phyloP scores from a whole-genome alignment of 1,284 basidiomycete species.

The Ceratobasidium sp. region DNA sequence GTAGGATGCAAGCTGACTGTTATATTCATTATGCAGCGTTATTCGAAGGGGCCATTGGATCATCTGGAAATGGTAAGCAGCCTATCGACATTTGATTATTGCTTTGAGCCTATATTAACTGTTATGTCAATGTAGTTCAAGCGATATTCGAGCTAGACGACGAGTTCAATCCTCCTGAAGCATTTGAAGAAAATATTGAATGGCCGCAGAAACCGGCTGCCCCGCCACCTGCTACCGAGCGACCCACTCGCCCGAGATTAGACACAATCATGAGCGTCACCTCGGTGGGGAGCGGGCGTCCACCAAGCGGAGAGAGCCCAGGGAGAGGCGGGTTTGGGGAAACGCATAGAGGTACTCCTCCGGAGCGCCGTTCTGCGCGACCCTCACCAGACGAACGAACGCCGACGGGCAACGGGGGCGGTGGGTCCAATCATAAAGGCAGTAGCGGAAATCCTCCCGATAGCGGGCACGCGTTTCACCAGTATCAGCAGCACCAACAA shows the following conservation, averaged over 20 bases:
- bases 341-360: background rate
- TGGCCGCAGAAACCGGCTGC: slow-evolving; percentile 59
- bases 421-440: too few species aligned
- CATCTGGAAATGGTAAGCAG: slow-evolving; percentile 76
- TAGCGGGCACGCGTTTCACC: too few species aligned
- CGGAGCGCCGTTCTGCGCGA: background rate
- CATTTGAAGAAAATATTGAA: slow-evolving; percentile 62
- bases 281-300: background rate
- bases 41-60: slow-evolving; percentile 78
- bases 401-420: slow-evolving; percentile 36
- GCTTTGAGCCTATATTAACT: background rate
- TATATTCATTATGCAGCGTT: slow-evolving; percentile 74
- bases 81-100: slow-evolving; percentile 62
- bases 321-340: background rate
- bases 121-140: slow-evolving; percentile 37
- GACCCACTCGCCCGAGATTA: slow-evolving; percentile 12
- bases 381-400: background rate
- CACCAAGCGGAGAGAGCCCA: slow-evolving; percentile 38
- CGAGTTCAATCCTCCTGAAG: slow-evolving; percentile 57
- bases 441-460: too few species aligned
- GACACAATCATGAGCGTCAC: slow-evolving; percentile 43
- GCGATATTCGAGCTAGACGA: slow-evolving; percentile 87
- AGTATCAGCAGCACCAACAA: background rate
- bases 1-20: too few species aligned
- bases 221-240: slow-evolving; percentile 50